Base-by-base conservation (phyloP, 176 grass and related monocot species). In the Melocanna baccifera region DNA sequence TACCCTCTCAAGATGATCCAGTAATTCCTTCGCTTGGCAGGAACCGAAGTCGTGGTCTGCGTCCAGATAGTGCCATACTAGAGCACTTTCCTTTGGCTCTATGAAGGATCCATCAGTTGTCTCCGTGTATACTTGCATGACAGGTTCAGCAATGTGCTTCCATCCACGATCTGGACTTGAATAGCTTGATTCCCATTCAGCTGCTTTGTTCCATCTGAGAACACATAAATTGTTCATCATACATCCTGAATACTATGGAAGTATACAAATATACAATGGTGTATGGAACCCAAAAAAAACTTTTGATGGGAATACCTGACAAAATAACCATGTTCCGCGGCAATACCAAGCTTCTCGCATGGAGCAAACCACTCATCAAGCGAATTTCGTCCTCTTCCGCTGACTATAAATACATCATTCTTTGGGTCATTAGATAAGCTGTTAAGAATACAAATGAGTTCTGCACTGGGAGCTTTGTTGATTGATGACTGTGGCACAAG, bases 61-160 rank as follows among this genome's bases (percentile, higher is more conserved):
- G 15, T 94, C 94, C 76, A 94, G 83, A 88, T 98, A 92, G 75
- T 98, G 91, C 95, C 95, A 98, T 40, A 98, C 95, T 56, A 98
- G 76, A 70, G 89, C 92, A 2, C 79, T 98, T 91, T 98, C 95
- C 67, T 98, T 98, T 67, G 42, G 8, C 75, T 98, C 95, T 45
- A 98, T 91, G 76, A 69, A 91, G 55, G 95, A 94, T 32, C 95
- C 95, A 90, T 98, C 95, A 3, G 95, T 98, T 20, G 95, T 94
- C 61, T 98, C 95, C 0, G 79, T 93, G 78, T 94, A 98, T 52
- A 98, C 81, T 77, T 86, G 63, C 85, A 98, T 94, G 58, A 98
- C 71, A 51, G 95, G 95, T 84, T 98, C 89, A 23, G 91, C 92
- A 76, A 98, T 93, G 81, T 91, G 94, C 76, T 89, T 94, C 95